Percentiles rank a stretch among this genome's conserved stretches.
phyloP scores from a whole-genome alignment of 768 basidiomycete genomes.

The Pleurotus giganteus region DNA sequence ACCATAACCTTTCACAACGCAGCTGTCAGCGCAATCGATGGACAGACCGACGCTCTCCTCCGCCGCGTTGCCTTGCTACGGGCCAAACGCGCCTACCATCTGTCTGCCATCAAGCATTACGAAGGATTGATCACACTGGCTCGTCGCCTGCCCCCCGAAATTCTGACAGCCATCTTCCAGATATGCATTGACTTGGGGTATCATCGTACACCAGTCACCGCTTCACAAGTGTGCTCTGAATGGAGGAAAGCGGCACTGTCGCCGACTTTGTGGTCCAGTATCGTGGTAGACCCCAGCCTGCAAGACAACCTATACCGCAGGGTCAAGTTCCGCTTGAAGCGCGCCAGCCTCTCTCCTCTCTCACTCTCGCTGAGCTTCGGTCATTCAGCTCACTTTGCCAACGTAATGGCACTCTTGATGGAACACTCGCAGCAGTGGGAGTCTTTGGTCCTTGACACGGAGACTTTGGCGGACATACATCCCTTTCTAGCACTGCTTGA shows the following conservation, averaged over 20 bases:
- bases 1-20: conserved; percentile 36
- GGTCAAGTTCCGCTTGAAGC: conserved; percentile 51
- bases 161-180: conserved; percentile 54
- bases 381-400: conserved; percentile 26
- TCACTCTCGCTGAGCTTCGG: conserved; percentile 39
- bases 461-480: conserved; percentile 34
- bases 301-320: conserved; percentile 40
- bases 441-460: conserved; percentile 38
- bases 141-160: conserved; percentile 51
- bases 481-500: conserved; percentile 34
- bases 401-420: conserved; percentile 40
- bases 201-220: conserved; percentile 51
- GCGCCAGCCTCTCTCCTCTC: conserved; percentile 41
- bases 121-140: conserved; percentile 53
- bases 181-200: conserved; percentile 48
- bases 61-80: conserved; percentile 39
- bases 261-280: conserved; percentile 57
- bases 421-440: conserved; percentile 41
- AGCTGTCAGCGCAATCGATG: conserved; percentile 38
- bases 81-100: conserved; percentile 39
- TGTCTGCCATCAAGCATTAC: conserved; percentile 39
- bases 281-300: conserved; percentile 42
- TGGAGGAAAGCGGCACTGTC: conserved; percentile 54
- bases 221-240: conserved; percentile 56
- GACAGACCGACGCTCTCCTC: conserved; percentile 39